Conservation (phyloP, 2,329 filamentous ascomycete species). For the Colletotrichum brevisporum region DNA sequence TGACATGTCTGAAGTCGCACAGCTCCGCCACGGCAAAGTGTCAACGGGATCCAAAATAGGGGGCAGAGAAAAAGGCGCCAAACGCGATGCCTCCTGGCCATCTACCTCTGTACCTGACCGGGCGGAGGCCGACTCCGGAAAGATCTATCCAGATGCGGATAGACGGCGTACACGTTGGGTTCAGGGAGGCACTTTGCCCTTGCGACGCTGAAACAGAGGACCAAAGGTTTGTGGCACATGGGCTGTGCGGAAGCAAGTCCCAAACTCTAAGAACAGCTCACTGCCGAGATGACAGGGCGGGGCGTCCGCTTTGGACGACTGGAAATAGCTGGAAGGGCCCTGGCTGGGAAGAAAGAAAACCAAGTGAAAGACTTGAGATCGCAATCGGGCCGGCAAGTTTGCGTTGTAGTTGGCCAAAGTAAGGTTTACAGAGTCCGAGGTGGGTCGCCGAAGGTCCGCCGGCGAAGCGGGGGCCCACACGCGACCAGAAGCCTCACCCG, state of each 20-base stretch:
- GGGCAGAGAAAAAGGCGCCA: neutral
- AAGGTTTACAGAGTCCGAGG: slow-evolving; percentile 23
- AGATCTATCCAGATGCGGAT: slow-evolving; percentile 5
- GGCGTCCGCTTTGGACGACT: neutral
- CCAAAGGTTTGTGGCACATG: slow-evolving; percentile 29
- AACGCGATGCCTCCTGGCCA: neutral
- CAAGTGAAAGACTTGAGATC: neutral
- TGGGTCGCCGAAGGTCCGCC: slow-evolving; percentile 30
- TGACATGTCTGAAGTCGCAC: slow-evolving; percentile 17
- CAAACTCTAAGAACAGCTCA: slow-evolving; percentile 25
- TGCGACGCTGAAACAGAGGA: slow-evolving; percentile 13
- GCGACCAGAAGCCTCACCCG: neutral
- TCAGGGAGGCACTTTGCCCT: neutral
- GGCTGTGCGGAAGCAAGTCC: slow-evolving; percentile 20
- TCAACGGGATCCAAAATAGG: neutral
- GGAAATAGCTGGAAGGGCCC: neutral
- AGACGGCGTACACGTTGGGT: neutral
- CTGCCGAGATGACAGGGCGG: slow-evolving; percentile 5
- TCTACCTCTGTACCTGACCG: neutral
- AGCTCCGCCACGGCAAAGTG: slow-evolving; percentile 6
- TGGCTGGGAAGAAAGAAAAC: neutral
- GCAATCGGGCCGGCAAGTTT: slow-evolving; percentile 11
- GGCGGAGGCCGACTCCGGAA: neutral
- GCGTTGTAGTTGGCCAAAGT: slow-evolving; percentile 8
- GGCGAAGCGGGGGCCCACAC: slow-evolving; percentile 13